Base-by-base conservation (phyloP, 176 grass and related monocot species). In the Oryza meyeriana region DNA sequence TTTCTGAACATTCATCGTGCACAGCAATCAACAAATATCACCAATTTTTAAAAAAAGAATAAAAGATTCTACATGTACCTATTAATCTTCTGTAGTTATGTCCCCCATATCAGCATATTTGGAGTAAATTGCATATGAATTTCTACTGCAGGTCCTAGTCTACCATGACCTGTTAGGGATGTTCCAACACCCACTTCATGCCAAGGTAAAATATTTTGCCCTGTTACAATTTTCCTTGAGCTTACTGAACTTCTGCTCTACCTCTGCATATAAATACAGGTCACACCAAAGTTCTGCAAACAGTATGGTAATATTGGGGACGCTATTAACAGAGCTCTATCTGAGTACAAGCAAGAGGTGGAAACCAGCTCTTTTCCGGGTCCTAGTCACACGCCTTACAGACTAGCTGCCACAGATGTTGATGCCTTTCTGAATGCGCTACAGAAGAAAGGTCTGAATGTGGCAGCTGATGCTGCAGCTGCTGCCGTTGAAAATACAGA, bases 271-370 rank as follows among this genome's bases (percentile, higher is more conserved):
- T 47, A 14, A 47, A 47, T 16, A 47, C 70, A 98, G 92, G 92
- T 98, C 12, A 88, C 92, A 31, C 92, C 95, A n/a, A 98, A 95
- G 65, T 98, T 98, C 65, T 98, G 90, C 34, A 98, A 98, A 69
- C 88, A 93, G 35, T 95, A 88, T 74, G 95, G 41, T 1, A 71
- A 85, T 10, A 82, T 98, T 14, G 90, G 92, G 12, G 83, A 88
- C 24, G 88, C 73, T 45, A 95, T 98, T 31, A 93, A 95, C 81
- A 93, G 85, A 68, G 90, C 95, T 0, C 61, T 95, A 10, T 91
- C 79, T 0, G 80, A 93, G 35, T 98, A 98, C 42, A 98, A 93
- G 91, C 68, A 91, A 84, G 92, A 93, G 74, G 95, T 98, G 3
- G 92, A 95, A 74, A 80, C 73, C 20, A 69, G 76, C 27, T 86